Evolutionary conservation across 2,329 filamentous ascomycete species (phyloP).

Genomic region (Pseudogymnoascus sp.): DNA sequence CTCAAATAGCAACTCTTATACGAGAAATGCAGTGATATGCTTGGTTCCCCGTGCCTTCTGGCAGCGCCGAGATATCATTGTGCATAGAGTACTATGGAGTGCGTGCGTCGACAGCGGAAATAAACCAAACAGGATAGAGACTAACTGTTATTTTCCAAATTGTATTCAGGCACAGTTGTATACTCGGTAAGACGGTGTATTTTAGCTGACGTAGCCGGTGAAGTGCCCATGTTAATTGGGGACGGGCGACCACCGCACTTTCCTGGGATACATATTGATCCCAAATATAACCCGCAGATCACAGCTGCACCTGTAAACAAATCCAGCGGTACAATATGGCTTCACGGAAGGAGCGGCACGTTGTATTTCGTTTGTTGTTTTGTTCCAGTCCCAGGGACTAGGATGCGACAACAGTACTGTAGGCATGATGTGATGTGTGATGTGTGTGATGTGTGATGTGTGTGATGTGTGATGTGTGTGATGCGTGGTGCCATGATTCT

Average conservation of each 20-base stretch:
- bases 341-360: neutral
- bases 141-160: neutral
- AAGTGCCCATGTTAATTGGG: neutral
- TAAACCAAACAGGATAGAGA: neutral
- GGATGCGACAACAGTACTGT: neutral
- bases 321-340: neutral
- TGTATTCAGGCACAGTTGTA: neutral
- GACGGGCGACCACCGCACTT: neutral
- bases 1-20: neutral
- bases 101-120: neutral
- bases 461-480: no score
- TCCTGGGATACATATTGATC: neutral
- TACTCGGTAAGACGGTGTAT: neutral
- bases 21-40: neutral
- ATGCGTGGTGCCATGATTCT: neutral
- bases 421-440: neutral
- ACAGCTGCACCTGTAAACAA: neutral
- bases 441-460: no score
- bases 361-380: neutral
- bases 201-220: neutral
- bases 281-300: constrained; percentile 1
- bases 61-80: neutral
- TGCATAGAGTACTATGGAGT: neutral
- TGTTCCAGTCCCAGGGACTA: neutral
- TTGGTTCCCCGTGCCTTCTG: neutral